phyloP scores from a whole-genome alignment of 139 green algal species.

The Chlamydomonas eustigma region DNA sequence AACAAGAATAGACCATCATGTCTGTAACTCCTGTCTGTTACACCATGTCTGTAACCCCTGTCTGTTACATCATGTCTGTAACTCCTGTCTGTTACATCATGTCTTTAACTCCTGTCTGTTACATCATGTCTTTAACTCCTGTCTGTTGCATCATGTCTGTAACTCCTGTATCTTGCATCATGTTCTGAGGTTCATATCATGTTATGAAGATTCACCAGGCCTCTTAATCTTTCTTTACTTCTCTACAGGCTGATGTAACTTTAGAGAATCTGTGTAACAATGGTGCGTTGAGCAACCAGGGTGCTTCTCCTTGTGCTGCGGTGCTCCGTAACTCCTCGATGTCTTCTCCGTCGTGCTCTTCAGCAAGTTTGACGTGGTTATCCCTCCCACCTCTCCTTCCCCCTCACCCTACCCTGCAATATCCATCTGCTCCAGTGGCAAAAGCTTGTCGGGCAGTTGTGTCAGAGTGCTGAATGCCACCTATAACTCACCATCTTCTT shows the following conservation, averaged over 20 bases:
- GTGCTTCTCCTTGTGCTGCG: not conserved
- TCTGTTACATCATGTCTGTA: too few species aligned
- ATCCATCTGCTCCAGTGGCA: not conserved
- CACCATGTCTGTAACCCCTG: too few species aligned
- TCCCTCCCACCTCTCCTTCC: not conserved
- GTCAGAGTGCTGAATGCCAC: slow-evolving; percentile 1
- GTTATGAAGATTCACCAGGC: too few species aligned
- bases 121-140: too few species aligned
- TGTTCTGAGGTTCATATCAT: too few species aligned
- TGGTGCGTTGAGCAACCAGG: not conserved
- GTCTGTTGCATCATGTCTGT: too few species aligned
- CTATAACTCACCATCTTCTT: not conserved
- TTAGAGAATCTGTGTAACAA: not conserved
- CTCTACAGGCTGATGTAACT: not conserved
- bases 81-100: too few species aligned
- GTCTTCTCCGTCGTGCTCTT: not conserved
- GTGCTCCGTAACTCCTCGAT: not conserved
- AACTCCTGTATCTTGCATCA: too few species aligned
- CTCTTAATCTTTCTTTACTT: too few species aligned
- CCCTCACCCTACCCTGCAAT: not conserved
- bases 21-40: too few species aligned
- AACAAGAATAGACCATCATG: too few species aligned
- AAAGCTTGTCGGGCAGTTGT: not conserved
- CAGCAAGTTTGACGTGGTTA: not conserved
- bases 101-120: too few species aligned